Conservation (phyloP, 306 rosid species). For the Datisca glomerata region DNA sequence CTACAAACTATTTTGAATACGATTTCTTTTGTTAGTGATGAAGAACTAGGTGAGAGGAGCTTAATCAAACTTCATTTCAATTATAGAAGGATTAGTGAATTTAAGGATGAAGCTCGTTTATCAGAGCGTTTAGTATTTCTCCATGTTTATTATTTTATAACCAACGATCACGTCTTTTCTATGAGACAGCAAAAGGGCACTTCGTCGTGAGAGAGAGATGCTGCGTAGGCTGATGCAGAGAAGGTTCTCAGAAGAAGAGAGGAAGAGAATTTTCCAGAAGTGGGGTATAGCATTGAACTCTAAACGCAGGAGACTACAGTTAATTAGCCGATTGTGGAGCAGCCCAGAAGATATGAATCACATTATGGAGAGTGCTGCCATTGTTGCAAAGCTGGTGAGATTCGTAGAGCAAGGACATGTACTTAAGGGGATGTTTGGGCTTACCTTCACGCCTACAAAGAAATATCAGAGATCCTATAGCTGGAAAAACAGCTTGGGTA, state of each 20-base stretch:
- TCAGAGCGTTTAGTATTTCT: no score
- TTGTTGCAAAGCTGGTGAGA: conserved; percentile 69
- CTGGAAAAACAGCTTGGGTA: no score
- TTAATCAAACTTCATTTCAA: no score
- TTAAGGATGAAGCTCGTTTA: no score
- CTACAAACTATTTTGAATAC: no score
- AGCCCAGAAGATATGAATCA: conserved; percentile 40
- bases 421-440: conserved; percentile 91
- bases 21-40: no score
- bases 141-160: no score
- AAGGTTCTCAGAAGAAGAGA: conserved; percentile 42
- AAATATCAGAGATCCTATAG: not conserved
- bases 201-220: conserved; percentile 63
- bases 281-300: conserved; percentile 61
- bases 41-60: no score
- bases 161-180: no score
- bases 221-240: conserved; percentile 56
- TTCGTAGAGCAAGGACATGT: conserved; percentile 59
- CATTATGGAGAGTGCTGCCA: conserved; percentile 54
- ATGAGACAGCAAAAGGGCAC: conserved; percentile 36
- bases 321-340: conserved; percentile 53
- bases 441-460: conserved; percentile 48
- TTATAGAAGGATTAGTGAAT: no score
- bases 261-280: conserved; percentile 47
- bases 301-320: conserved; percentile 48